phyloP scores from a whole-genome alignment of 140 eudicot genomes.

The Cichorium intybus region DNA sequence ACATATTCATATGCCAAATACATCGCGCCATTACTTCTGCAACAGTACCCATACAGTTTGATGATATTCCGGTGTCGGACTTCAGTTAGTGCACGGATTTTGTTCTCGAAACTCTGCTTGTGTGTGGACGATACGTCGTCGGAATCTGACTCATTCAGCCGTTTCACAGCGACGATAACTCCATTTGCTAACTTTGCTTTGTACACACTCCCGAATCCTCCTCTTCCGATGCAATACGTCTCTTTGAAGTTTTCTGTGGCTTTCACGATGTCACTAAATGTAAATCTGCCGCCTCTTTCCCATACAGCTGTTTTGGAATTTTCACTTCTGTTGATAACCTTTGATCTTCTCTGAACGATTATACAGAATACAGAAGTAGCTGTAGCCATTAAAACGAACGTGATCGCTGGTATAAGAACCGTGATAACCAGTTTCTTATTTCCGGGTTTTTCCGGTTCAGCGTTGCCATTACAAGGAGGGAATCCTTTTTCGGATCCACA shows the following conservation, averaged over 20 bases:
- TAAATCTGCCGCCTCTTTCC: constrained; percentile 52
- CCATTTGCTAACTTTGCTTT: constrained; percentile 47
- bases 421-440: constrained; percentile 35
- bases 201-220: constrained; percentile 73
- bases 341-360: constrained; percentile 23
- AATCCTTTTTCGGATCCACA: constrained; percentile 70
- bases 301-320: constrained; percentile 47
- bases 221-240: constrained; percentile 56
- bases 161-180: constrained; percentile 57
- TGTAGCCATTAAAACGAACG: constrained; percentile 33
- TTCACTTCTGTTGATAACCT: constrained; percentile 7
- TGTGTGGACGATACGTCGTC: constrained; percentile 29
- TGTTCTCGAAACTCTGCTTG: constrained; percentile 59
- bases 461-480: constrained; percentile 34
- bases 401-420: constrained; percentile 39
- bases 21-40: constrained; percentile 36
- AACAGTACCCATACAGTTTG: constrained; percentile 62
- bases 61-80: constrained; percentile 72
- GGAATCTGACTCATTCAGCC: constrained; percentile 44
- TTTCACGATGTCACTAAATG: constrained; percentile 53
- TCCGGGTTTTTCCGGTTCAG: constrained; percentile 9
- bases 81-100: constrained; percentile 60
- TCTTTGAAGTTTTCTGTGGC: constrained; percentile 60
- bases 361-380: constrained; percentile 21
- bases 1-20: constrained; percentile 64